phyloP scores from a whole-genome alignment of 2,329 filamentous ascomycete species.

The Mollisia scopiformis region DNA sequence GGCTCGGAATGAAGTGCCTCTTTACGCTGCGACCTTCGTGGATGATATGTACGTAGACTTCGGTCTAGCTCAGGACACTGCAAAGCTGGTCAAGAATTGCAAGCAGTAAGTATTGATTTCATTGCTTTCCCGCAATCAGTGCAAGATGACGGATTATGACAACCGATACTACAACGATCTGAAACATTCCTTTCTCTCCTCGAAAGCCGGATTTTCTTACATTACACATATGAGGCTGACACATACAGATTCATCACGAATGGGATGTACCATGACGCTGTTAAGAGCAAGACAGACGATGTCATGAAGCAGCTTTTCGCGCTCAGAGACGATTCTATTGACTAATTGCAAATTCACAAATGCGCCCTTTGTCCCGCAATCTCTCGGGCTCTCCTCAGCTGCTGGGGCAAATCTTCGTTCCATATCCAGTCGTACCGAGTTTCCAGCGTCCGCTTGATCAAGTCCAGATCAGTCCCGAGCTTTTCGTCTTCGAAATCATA shows the following conservation, averaged over 20 bases:
- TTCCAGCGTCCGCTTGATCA: constrained; percentile 40
- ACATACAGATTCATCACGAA: constrained; percentile 71
- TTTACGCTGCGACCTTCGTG: constrained; percentile 81
- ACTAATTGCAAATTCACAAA: constrained; percentile 41
- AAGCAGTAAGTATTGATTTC: constrained; percentile 61
- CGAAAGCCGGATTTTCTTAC: no score
- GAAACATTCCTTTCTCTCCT: no score
- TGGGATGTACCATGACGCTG: constrained; percentile 81
- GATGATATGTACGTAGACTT: constrained; percentile 95
- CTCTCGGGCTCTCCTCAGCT: constrained; percentile 42
- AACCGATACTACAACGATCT: no score
- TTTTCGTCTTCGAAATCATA: constrained; percentile 49
- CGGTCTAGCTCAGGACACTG: constrained; percentile 73
- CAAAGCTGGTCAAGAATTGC: constrained; percentile 71
- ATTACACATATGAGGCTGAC: neutral
- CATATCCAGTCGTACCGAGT: constrained; percentile 41
- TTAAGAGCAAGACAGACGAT: constrained; percentile 74
- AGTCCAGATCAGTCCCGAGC: constrained; percentile 40
- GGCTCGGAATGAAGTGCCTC: constrained; percentile 76
- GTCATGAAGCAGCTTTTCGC: constrained; percentile 77
- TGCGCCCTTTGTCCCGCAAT: constrained; percentile 33
- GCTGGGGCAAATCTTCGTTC: constrained; percentile 38
- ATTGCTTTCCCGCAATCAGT: no score
- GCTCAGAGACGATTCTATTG: constrained; percentile 70
- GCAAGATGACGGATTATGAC: no score